These are phyloP conservation scores for Ogataea saltuana DNA, from an alignment of 805 yeast genomes.

Conservation along the genomic window DNA sequence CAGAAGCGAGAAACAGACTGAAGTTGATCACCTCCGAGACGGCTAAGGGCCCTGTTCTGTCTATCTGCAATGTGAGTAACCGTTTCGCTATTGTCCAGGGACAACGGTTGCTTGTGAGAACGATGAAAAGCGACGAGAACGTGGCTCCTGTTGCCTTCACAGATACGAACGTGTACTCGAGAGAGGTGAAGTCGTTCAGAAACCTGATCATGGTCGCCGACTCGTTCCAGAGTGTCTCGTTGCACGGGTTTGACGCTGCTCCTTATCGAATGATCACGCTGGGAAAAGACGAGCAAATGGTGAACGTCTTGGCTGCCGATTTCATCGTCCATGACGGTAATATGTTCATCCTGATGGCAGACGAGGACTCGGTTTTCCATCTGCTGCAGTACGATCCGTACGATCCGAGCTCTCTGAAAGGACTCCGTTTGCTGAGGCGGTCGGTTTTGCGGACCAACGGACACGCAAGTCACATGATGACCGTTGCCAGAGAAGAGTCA, in stretches of 20 bases:
- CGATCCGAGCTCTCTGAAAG: constrained; percentile 78
- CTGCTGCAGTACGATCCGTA: constrained; percentile 89
- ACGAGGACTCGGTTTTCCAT: constrained; percentile 65
- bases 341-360: constrained; percentile 66
- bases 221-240: constrained; percentile 69
- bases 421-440: constrained; percentile 69
- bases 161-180: constrained; percentile 78
- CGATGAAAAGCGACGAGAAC: constrained; percentile 70
- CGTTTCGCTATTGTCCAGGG: constrained; percentile 84
- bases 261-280: constrained; percentile 83
- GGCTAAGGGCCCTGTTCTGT: constrained; percentile 80
- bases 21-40: constrained; percentile 72
- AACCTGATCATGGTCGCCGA: constrained; percentile 84
- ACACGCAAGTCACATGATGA: constrained; percentile 53
- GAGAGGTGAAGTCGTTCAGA: constrained; percentile 80
- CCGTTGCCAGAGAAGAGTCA: constrained; percentile 40
- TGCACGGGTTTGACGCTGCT: constrained; percentile 91
- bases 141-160: constrained; percentile 93
- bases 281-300: constrained; percentile 67
- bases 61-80: constrained; percentile 79
- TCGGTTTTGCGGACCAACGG: constrained; percentile 72
- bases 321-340: constrained; percentile 73
- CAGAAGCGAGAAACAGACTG: constrained; percentile 78
- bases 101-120: constrained; percentile 75
- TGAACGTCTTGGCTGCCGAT: constrained; percentile 72